phyloP scores from a whole-genome alignment of 2,329 filamentous ascomycete species.

The Pseudogymnoascus sp. region DNA sequence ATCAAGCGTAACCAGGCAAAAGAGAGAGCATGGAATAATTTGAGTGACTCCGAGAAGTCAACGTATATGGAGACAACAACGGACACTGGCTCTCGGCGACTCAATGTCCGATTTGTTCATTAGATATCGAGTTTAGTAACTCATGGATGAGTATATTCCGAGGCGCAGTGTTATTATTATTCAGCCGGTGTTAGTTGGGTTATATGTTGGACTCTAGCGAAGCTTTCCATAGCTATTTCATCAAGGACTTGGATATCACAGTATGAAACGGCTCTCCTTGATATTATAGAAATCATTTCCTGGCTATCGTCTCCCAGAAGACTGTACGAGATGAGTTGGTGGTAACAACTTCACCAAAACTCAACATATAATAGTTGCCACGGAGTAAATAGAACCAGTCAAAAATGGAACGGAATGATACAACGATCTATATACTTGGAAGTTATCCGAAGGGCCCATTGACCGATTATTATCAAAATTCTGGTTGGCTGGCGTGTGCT shows the following conservation, averaged over 20 bases:
- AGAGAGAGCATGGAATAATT: slow-evolving; percentile 15
- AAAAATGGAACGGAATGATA: neutral
- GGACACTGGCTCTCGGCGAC: slow-evolving; percentile 31
- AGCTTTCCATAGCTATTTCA: neutral
- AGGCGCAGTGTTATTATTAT: neutral
- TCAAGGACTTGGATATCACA: neutral
- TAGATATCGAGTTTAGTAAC: neutral
- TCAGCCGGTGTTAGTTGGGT: neutral
- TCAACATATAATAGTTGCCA: neutral
- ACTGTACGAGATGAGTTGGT: neutral
- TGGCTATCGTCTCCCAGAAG: neutral
- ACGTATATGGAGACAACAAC: slow-evolving; percentile 34
- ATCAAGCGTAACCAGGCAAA: slow-evolving; percentile 31
- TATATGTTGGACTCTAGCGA: neutral
- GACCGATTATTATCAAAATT: neutral
- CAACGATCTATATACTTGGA: neutral
- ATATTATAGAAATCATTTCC: no score
- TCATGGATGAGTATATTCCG: neutral
- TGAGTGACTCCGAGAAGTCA: slow-evolving; percentile 31
- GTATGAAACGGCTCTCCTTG: neutral
- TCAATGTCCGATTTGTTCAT: slow-evolving; percentile 20
- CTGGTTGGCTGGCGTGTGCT: neutral
- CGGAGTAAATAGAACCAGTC: neutral
- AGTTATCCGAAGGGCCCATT: neutral
- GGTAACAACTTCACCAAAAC: neutral